Base-by-base conservation (phyloP, 2,329 filamentous ascomycete genomes). In the Penicillium digitatum region DNA sequence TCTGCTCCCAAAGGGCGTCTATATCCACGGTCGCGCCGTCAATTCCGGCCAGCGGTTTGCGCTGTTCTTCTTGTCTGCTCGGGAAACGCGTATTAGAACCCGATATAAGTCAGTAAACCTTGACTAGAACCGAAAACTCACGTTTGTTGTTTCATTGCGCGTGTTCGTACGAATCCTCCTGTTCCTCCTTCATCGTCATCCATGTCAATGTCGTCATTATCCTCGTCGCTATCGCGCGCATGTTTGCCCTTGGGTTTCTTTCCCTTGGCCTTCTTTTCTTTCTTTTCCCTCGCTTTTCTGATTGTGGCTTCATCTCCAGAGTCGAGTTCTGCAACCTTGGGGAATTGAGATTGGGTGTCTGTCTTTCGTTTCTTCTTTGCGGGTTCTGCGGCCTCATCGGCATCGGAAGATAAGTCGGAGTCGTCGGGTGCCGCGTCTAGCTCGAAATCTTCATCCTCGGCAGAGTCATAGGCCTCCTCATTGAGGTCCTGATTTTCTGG, bases 261-360 rank as follows among this genome's bases (percentile, higher is more conserved):
- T 39, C 66, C 65, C 50, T 71, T 73, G 62, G 72, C 74, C 38
- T 68, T 69, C 60, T 75, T 79, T 53, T 66, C 54, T 54, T 66
- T 70, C 60, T 67, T 76, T 48, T 70, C 68, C 54, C 74, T 75
- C 16, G 74, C 76, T 57, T 78, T 80, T 52, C 71, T 71, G 39
- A 83, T 82, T n/a, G 79, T 82, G 8, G 72, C 77, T 62, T 83
- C 81, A 61, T 84, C 81, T 3, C 81, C 81, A 9, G 81, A 82
- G 55, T 82, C 79, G 4, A 82, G 67, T 35, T 76, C 78, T 6
- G 70, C 69, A 10, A 71, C 71, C n/a, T 68, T 63, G 4, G 58
- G 59, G 5, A 52, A 56, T 24, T 57, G 59, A 34, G 51, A 54
- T 48, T 68, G 67, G 14, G 61, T 64, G 32, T 54, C 65, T 48